phyloP scores from a whole-genome alignment of 2,329 filamentous ascomycete genomes.

The Beauveria scarabaeidicola region DNA sequence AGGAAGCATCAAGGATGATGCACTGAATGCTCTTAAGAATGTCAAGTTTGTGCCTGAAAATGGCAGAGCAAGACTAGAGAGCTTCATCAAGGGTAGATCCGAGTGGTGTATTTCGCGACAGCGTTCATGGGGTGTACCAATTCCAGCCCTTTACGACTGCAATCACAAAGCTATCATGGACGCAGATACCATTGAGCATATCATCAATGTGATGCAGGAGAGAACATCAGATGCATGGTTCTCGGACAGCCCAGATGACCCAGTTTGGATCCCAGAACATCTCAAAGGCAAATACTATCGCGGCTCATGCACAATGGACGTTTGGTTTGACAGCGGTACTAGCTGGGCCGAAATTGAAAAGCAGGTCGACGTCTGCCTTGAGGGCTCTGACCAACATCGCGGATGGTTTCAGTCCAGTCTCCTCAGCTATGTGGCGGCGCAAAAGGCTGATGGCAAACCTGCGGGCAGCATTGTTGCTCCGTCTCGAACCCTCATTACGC shows the following conservation, averaged over 20 bases:
- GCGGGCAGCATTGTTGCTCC: conserved; percentile 42
- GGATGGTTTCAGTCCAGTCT: conserved; percentile 98
- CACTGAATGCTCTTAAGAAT: conserved; percentile 58
- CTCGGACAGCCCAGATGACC: conserved; percentile 68
- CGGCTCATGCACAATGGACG: conserved; percentile 94
- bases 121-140: conserved; percentile 92
- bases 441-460: conserved; percentile 28
- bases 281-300: conserved; percentile 56
- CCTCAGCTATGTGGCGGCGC: conserved; percentile 69
- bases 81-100: conserved; percentile 77
- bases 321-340: conserved; percentile 98
- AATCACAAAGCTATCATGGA: conserved; percentile 70
- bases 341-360: conserved; percentile 63
- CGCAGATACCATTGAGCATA: conserved; percentile 70
- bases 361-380: conserved; percentile 79
- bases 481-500: conserved; percentile 84
- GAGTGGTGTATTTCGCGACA: conserved; percentile 99
- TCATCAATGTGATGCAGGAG: conserved; percentile 67
- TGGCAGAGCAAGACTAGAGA: conserved; percentile 67
- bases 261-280: conserved; percentile 64
- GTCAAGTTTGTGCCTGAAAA: conserved; percentile 73
- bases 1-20: conserved; percentile 66
- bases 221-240: conserved; percentile 92
- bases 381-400: conserved; percentile 91
- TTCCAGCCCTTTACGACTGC: conserved; percentile 76